phyloP scores from a whole-genome alignment of 208 protist genomes.

The Acanthamoeba lenticulata region DNA sequence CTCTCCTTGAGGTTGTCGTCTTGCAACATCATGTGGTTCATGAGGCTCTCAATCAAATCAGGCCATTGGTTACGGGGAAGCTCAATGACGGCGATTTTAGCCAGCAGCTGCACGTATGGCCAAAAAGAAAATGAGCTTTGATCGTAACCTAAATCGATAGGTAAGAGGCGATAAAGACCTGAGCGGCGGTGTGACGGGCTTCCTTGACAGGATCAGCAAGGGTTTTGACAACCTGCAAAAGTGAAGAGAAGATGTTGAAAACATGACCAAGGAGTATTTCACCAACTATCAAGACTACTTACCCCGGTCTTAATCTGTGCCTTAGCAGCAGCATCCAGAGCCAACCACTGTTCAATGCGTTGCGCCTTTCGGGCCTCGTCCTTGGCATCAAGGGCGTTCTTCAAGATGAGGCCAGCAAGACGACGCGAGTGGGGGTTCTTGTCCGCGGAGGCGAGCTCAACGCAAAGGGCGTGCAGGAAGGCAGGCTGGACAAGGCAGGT shows the following conservation, averaged over 20 bases:
- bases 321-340: slow-evolving; percentile 49
- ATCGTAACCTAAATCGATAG: background rate
- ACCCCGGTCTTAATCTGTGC: slow-evolving; percentile 76
- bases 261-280: slow-evolving; percentile 76
- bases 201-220: slow-evolving; percentile 88
- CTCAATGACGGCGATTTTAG: slow-evolving; percentile 95
- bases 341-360: slow-evolving; percentile 70
- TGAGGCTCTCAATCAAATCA: slow-evolving; percentile 91
- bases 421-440: slow-evolving; percentile 90
- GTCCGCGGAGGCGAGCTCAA: slow-evolving; percentile 92
- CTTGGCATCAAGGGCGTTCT: slow-evolving; percentile 94
- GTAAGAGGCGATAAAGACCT: slow-evolving; percentile 75
- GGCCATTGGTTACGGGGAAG: slow-evolving; percentile 94
- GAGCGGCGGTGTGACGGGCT: slow-evolving; percentile 93
- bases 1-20: slow-evolving; percentile 89
- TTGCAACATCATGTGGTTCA: slow-evolving; percentile 85
- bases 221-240: slow-evolving; percentile 85
- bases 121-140: background rate
- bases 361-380: slow-evolving; percentile 84
- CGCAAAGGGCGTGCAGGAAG: slow-evolving; percentile 91
- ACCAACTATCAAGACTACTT: slow-evolving; percentile 82
- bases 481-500: slow-evolving; percentile 70
- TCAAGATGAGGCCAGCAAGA: slow-evolving; percentile 94
- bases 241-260: background rate
- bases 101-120: slow-evolving; percentile 76